Base-by-base conservation (phyloP, 768 basidiomycete species). In the Lepiota brunneoincarnata region DNA sequence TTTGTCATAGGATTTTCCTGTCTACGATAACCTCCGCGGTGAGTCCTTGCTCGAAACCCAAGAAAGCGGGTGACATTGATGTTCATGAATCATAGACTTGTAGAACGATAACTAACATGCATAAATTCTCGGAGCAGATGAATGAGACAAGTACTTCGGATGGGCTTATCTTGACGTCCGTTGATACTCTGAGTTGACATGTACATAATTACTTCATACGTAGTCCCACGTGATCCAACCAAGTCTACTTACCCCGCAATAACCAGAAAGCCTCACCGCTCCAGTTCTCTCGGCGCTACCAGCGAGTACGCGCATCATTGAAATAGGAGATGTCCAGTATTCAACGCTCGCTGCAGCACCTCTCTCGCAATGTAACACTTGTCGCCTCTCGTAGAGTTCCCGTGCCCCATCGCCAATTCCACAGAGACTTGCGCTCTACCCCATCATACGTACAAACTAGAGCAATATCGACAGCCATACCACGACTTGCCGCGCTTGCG, bases 401-500 rank as follows among this genome's bases (percentile, higher is more conserved):
- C 15, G 3, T 31, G n/a, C 48, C 15, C 35, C 53, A 14, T 21
- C 53, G 45, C n/a, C 14, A 21, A 17, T 10, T 48, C 38, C 26
- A 40, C 39, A 10, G 11, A 12, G 34, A 43, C 20, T 34, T 35
- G 17, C 4, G 28, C 12, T 43, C 17, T 14, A 1, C 11, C 14
- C 34, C 26, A 17, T 35, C 28, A 51, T 20, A 3, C 21, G 6
- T 15, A 28, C 28, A 7, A 18, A 50, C 34, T 37, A 51, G 62
- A 41, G 28, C 49, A 34, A 42, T 69, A 17, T 65, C 66, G 11
- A 64, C 62, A 10, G 65, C 59, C n/a, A 37, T 58, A 15, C 58
- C 57, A 18, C 57, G 36, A n/a, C 41, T 45, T 53, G 70, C 79
- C 14, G 72, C 76, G 1, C 51, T 77, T 18, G 72, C 78, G 0